Conservation (phyloP, 306 rosid species). For the Sicyos edulis region DNA sequence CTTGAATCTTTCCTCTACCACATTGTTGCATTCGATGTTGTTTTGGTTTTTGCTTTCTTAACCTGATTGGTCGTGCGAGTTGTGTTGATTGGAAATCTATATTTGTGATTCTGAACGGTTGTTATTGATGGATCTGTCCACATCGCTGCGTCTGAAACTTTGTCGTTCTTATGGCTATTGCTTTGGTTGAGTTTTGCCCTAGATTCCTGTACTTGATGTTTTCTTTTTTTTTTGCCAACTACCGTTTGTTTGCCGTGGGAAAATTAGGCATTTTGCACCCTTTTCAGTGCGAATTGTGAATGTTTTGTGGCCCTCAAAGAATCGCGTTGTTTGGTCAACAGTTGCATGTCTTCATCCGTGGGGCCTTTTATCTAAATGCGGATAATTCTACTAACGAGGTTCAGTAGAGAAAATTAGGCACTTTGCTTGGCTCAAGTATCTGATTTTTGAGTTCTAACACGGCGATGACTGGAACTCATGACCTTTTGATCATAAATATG, state of each 20-base stretch:
- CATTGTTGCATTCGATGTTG: neutral
- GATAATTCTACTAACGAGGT: too few relatives aligned
- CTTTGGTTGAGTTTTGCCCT: neutral
- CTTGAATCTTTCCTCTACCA: neutral
- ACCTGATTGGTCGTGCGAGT: neutral
- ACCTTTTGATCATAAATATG: too few relatives aligned
- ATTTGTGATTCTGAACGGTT: slow-evolving; percentile 3
- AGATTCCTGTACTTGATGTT: neutral
- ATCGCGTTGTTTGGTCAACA: neutral
- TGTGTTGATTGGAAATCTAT: neutral
- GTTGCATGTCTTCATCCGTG: neutral
- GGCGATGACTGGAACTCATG: too few relatives aligned
- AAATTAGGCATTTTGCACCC: neutral
- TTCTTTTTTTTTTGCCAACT: neutral
- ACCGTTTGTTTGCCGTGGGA: neutral
- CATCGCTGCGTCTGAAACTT: neutral
- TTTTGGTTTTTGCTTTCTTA: neutral
- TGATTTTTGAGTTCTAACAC: neutral
- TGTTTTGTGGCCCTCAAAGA: neutral
- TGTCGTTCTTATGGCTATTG: slow-evolving; percentile 13
- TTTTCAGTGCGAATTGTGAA: neutral
- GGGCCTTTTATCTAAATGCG: neutral
- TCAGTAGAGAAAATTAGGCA: too few relatives aligned
- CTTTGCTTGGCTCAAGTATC: neutral
- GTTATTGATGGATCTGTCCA: neutral